Evolutionary conservation across 306 rosid species (phyloP).

Genomic region (Cicer chorassanicum): DNA sequence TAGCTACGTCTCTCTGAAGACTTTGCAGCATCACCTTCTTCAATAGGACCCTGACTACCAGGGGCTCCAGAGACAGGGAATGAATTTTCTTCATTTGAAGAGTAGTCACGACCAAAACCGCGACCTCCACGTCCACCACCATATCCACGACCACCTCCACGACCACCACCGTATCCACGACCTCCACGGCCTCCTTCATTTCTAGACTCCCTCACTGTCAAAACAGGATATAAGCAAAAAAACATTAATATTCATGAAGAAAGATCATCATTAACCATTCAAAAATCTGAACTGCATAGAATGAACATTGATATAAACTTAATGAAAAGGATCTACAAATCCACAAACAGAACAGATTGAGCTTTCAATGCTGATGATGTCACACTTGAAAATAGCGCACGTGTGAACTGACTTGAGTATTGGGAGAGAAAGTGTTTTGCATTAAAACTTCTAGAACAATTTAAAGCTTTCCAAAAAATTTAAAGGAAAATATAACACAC

Average conservation of each 20-base stretch:
- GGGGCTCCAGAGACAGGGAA: conserved; percentile 50
- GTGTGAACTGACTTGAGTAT: background rate
- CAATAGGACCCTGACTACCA: conserved; percentile 58
- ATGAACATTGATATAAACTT: background rate
- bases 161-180: conserved; percentile 63
- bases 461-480: background rate
- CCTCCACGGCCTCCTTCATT: conserved; percentile 75
- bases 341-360: background rate
- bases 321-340: background rate
- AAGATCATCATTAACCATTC: background rate
- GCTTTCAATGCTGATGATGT: background rate
- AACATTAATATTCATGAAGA: background rate
- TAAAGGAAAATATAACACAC: background rate
- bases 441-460: background rate
- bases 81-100: conserved; percentile 56
- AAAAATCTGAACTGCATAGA: background rate
- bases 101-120: conserved; percentile 52
- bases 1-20: conserved; percentile 66
- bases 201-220: conserved; percentile 77
- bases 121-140: conserved; percentile 62
- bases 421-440: background rate
- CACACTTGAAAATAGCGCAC: background rate
- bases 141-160: conserved; percentile 61
- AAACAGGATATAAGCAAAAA: conserved; percentile 15
- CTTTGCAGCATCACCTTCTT: conserved; percentile 68